Percentiles rank a stretch among this genome's conserved stretches.
Evolutionary conservation across 257 asterid species (phyloP).

Genomic region (Schizonepeta tenuifolia): DNA sequence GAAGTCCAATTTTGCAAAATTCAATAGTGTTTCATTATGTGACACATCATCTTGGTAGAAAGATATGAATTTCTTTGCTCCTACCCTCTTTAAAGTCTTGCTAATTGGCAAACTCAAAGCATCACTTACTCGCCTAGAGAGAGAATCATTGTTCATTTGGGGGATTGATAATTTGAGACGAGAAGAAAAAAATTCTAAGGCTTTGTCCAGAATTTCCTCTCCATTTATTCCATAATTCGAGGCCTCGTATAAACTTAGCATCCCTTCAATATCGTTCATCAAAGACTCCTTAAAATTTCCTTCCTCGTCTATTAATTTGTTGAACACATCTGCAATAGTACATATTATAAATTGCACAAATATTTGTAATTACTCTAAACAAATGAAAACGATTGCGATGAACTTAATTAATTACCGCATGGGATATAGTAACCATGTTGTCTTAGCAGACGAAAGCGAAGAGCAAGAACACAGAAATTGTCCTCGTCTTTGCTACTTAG

Average conservation of each 20-base stretch:
- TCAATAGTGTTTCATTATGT: background rate
- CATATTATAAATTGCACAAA: no score
- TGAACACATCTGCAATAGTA: constrained; percentile 29
- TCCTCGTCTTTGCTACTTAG: background rate
- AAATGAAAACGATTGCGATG: no score
- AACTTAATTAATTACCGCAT: constrained; percentile 19
- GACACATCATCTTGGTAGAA: constrained; percentile 1
- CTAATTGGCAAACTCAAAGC: constrained; percentile 39
- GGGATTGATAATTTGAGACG: constrained; percentile 21
- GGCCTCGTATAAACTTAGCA: constrained; percentile 45
- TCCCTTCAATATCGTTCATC: constrained; percentile 10
- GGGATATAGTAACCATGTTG: constrained; percentile 37
- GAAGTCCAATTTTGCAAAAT: constrained; percentile 20
- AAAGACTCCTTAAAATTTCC: constrained; percentile 34
- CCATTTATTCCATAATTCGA: constrained; percentile 30
- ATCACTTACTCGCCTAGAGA: constrained; percentile 14
- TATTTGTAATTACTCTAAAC: no score
- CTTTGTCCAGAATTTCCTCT: constrained; percentile 43
- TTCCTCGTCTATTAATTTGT: constrained; percentile 26
- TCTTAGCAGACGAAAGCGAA: constrained; percentile 45
- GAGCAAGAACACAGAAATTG: constrained; percentile 36
- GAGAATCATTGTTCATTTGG: background rate
- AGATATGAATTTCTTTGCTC: constrained; percentile 2
- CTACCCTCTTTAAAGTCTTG: constrained; percentile 24
- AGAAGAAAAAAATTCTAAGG: constrained; percentile 31